phyloP scores from a whole-genome alignment of 2,329 filamentous ascomycete species.

The Cadophora sp. region DNA sequence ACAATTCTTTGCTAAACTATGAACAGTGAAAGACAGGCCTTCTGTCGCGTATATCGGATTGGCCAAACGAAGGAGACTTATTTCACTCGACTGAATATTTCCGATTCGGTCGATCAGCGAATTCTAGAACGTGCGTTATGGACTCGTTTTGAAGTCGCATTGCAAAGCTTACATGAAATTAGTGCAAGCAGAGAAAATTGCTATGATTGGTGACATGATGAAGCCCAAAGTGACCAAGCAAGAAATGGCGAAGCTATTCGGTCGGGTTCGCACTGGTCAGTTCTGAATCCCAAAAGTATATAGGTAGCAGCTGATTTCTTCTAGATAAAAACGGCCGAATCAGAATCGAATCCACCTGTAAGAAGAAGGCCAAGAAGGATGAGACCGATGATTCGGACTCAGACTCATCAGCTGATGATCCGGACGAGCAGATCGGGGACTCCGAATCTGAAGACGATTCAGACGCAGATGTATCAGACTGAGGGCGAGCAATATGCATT shows the following conservation, averaged over 20 bases:
- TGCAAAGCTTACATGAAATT: background rate
- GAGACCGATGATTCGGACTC: background rate
- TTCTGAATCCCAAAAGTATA: background rate
- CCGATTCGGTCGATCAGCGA: conserved; percentile 61
- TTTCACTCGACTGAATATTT: conserved; percentile 60
- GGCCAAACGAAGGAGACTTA: conserved; percentile 66
- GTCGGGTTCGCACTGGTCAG: background rate
- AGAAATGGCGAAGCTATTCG: conserved; percentile 5
- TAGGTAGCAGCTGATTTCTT: background rate
- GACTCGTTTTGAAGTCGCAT: background rate
- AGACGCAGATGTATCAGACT: background rate
- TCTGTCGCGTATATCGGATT: conserved; percentile 63
- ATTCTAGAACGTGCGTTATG: conserved; percentile 48
- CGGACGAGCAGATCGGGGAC: background rate
- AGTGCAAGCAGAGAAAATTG: conserved; percentile 21
- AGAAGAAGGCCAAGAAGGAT: background rate
- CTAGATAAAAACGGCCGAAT: background rate
- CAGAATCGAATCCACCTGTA: background rate
- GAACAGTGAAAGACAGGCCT: conserved; percentile 62
- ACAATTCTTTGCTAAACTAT: background rate
- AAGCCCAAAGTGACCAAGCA: background rate
- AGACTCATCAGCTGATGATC: background rate
- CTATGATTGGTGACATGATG: background rate
- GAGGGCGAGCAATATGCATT: background rate
- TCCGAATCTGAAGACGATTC: background rate